phyloP scores from a whole-genome alignment of 441 rosid species.

The Jatropha podagrica region DNA sequence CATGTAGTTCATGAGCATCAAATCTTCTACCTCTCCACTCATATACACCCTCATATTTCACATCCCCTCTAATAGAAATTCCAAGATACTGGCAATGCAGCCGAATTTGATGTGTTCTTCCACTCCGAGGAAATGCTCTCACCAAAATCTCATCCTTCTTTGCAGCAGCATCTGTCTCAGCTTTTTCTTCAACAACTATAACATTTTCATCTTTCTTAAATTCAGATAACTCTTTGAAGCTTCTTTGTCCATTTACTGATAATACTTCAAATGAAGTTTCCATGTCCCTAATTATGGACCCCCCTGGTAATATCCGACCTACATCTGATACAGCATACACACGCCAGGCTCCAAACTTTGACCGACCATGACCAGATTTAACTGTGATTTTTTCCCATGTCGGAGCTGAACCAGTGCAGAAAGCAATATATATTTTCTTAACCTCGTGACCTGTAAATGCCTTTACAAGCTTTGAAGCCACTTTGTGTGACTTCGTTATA shows the following conservation, averaged over 20 bases:
- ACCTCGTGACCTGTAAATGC: constrained; percentile 79
- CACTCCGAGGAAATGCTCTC: constrained; percentile 78
- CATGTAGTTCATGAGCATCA: constrained; percentile 79
- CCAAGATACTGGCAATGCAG: constrained; percentile 92
- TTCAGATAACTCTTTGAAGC: constrained; percentile 27
- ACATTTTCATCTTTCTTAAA: constrained; percentile 26
- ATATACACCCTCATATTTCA: constrained; percentile 76
- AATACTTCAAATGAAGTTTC: constrained; percentile 75
- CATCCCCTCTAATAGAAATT: constrained; percentile 82
- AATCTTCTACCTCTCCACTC: constrained; percentile 61
- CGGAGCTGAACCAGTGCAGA: constrained; percentile 63
- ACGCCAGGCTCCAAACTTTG: constrained; percentile 90
- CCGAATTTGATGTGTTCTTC: constrained; percentile 94
- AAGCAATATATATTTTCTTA: constrained; percentile 74
- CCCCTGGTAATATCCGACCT: constrained; percentile 75
- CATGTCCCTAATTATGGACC: constrained; percentile 77
- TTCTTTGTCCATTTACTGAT: constrained; percentile 46
- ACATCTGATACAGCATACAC: constrained; percentile 75
- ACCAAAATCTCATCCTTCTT: constrained; percentile 58
- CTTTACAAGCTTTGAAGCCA: constrained; percentile 79
- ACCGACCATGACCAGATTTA: constrained; percentile 91
- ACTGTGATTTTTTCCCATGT: constrained; percentile 61
- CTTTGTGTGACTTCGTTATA: constrained; percentile 80
- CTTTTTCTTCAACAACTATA: constrained; percentile 50
- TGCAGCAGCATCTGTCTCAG: constrained; percentile 25